Evolutionary conservation across 1,139 yeast species (phyloP), one percentile per base, ranked within the genome.

Genomic region (Hemisphaericaspora subhashii): DNA sequence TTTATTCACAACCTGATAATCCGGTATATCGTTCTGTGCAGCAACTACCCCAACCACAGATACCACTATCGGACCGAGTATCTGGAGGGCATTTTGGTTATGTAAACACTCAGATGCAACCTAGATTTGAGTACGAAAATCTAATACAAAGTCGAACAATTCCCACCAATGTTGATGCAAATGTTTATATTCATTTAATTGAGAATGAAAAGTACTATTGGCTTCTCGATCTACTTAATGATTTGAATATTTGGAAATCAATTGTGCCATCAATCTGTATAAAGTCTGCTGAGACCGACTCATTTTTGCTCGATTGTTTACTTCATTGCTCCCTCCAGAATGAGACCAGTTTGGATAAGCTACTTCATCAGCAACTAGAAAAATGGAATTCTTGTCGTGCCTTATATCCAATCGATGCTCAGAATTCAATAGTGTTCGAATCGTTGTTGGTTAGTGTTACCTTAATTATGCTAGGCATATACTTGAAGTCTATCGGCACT

Each of bases 201-300:
- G 68, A 63, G 29, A 45, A 48, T 12, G 70, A 68, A 39, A 60
- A 59, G 38, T 66, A 64, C 42, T 62, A 60, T 46, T 68, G 73
- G 73, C 40, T 69, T 8, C 53, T 70, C 12, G 77, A 71, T 47
- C 48, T 68, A 20, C 65, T 68, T 41, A 70, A 70, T 39, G 75
- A 66, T 17, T 43, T 66, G 33, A 47, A 52, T 35, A 53, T 69
- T n/a, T 71, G 75, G 75, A 65, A 66, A 42, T 54, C 58, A 30
- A 47, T 64, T n/a, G 50, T 71, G 3, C 74, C 76, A 1, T 47
- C 52, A 17, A 64, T 64, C 41, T 67, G 73, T 42, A 42, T 66
- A 11, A 16, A 41, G n/a, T 13, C 33, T 10, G 36, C 40, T 5
- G 36, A 38, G 1, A 33, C 39, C 4, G 42, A 45, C 48, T 21